Conservation (phyloP, 2,329 filamentous ascomycete species). For the Nothophoma quercina region DNA sequence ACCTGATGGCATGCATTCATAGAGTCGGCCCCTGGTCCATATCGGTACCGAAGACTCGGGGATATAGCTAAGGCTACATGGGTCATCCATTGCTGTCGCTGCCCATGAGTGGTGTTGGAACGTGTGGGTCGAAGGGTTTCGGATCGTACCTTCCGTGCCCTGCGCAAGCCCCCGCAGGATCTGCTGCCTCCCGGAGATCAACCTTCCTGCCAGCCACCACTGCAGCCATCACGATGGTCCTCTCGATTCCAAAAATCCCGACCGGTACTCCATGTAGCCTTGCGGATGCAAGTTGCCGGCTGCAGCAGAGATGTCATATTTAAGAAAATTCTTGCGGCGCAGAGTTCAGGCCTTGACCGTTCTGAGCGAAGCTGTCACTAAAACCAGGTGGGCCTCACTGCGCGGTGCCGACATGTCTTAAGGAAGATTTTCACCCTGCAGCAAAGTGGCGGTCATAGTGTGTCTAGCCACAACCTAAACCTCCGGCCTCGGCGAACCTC, state of each 20-base stretch:
- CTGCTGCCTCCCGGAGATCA: background rate
- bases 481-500: background rate
- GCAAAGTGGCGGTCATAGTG: background rate
- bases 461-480: background rate
- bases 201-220: background rate
- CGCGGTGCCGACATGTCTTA: background rate
- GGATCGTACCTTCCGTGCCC: background rate
- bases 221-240: background rate
- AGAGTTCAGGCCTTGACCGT: background rate
- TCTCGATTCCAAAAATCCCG: background rate
- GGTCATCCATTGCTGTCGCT: background rate
- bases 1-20: no score
- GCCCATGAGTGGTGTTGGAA: constrained; percentile 1
- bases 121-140: background rate
- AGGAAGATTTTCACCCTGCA: constrained; percentile 2
- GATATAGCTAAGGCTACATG: background rate
- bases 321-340: background rate
- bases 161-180: background rate
- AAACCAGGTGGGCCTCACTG: background rate
- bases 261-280: background rate
- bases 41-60: background rate
- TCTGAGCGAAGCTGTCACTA: background rate
- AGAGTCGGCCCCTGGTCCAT: background rate
- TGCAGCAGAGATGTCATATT: background rate
- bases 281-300: background rate